phyloP scores from a whole-genome alignment of 257 asterid species.

The Primulina huaijiensis region DNA sequence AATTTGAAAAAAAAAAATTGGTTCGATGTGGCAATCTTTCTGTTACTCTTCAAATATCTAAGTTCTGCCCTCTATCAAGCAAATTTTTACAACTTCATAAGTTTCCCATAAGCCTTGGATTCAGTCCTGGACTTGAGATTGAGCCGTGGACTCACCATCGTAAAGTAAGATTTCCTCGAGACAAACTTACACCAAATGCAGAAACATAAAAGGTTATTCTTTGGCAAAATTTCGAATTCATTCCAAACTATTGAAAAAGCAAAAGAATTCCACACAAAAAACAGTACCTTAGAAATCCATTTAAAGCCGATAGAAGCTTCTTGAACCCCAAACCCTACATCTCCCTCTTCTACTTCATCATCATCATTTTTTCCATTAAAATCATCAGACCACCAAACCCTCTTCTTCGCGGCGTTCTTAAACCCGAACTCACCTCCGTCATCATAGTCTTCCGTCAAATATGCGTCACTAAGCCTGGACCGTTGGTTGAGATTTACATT shows the following conservation, averaged over 20 bases:
- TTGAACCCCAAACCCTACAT: constrained; percentile 44
- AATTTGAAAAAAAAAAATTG: neutral
- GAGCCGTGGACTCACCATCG: neutral
- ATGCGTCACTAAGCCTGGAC: constrained; percentile 42
- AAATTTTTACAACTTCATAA: neutral
- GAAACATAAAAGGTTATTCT: no score
- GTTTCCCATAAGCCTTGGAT: neutral
- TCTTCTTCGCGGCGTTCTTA: constrained; percentile 37
- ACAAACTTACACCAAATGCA: neutral
- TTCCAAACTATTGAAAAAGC: neutral
- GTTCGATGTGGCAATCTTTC: neutral
- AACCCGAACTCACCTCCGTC: constrained; percentile 49
- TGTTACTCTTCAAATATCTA: neutral
- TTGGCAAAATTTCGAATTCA: neutral
- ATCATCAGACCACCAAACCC: constrained; percentile 82
- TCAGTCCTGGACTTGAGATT: neutral
- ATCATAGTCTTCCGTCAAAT: constrained; percentile 33
- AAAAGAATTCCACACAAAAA: neutral
- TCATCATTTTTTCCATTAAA: constrained; percentile 37
- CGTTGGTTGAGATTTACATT: constrained; percentile 30
- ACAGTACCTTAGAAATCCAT: constrained; percentile 60
- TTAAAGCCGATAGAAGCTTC: constrained; percentile 51
- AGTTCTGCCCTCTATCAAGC: neutral
- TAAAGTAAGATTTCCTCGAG: no score
- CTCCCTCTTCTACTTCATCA: constrained; percentile 50